phyloP scores from a whole-genome alignment of 2,329 filamentous ascomycete genomes.

The Aureobasidium sp. region DNA sequence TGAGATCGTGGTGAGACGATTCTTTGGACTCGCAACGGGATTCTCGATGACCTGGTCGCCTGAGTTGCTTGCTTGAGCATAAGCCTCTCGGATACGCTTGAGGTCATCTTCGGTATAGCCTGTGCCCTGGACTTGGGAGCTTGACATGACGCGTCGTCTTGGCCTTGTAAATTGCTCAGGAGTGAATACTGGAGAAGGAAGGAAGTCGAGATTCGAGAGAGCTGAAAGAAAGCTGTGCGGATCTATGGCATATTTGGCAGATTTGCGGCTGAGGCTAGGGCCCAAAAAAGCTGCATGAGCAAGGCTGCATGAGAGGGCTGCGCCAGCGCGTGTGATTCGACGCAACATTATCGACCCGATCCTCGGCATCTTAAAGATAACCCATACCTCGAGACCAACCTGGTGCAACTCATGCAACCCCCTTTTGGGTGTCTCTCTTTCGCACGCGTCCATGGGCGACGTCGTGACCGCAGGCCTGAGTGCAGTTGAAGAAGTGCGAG shows the following conservation, averaged over 20 bases:
- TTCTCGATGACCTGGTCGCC: neutral
- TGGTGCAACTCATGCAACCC: neutral
- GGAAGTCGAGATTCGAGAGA: neutral
- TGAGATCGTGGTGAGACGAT: neutral
- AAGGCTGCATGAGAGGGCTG: neutral
- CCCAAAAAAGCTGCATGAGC: neutral
- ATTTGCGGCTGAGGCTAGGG: neutral
- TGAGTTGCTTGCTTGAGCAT: neutral
- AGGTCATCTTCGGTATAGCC: neutral
- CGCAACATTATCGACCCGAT: neutral
- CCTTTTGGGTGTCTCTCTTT: neutral
- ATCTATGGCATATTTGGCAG: neutral
- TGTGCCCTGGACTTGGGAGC: neutral
- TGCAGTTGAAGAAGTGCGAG: neutral
- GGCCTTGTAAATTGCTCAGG: neutral
- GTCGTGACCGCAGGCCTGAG: neutral
- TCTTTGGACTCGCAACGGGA: neutral
- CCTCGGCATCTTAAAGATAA: neutral
- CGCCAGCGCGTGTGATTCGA: neutral
- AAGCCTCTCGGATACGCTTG: neutral
- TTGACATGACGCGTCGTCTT: neutral
- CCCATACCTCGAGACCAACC: neutral
- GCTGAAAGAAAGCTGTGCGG: neutral
- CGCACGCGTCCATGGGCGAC: neutral
- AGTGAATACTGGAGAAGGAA: neutral